A percentile compares a stretch with the other conserved stretches of the same genome.
phyloP scores from a whole-genome alignment of 441 rosid genomes.

The Erodium trifolium region DNA sequence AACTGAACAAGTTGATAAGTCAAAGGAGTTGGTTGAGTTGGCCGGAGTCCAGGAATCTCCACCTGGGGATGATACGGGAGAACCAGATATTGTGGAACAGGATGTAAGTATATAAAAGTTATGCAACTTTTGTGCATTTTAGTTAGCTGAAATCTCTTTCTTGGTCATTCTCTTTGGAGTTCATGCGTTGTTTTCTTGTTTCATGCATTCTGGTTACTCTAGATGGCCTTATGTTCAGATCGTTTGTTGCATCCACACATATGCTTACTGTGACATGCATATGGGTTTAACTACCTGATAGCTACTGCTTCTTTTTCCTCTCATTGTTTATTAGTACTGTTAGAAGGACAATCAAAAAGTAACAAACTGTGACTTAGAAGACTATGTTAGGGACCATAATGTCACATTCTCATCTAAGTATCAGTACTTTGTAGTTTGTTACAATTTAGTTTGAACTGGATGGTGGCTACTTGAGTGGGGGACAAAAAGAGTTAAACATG shows the following conservation, averaged over 20 bases:
- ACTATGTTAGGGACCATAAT: background rate
- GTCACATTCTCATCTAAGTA: background rate
- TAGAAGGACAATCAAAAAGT: background rate
- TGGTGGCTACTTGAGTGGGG: background rate
- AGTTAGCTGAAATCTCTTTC: background rate
- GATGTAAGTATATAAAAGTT: conserved; percentile 54
- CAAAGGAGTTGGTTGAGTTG: conserved; percentile 25
- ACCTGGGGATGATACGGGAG: conserved; percentile 65
- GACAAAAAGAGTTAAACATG: conserved; percentile 1
- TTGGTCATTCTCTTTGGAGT: background rate
- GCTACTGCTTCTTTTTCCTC: background rate
- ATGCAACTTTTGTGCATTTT: background rate
- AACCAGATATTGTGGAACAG: conserved; percentile 70
- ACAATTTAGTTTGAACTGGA: background rate
- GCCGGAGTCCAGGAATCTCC: conserved; percentile 34
- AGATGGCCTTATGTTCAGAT: background rate
- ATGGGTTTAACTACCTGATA: background rate
- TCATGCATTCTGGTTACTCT: background rate
- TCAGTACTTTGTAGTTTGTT: conserved; percentile 1
- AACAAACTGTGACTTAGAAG: background rate
- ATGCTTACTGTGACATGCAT: background rate
- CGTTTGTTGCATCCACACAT: background rate
- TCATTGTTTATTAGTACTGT: background rate
- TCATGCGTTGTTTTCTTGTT: background rate
- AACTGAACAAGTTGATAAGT: conserved; percentile 35